Evolutionary conservation across 2,329 filamentous ascomycete genomes (phyloP).

Genomic region (Decorospora gaudefroyi): DNA sequence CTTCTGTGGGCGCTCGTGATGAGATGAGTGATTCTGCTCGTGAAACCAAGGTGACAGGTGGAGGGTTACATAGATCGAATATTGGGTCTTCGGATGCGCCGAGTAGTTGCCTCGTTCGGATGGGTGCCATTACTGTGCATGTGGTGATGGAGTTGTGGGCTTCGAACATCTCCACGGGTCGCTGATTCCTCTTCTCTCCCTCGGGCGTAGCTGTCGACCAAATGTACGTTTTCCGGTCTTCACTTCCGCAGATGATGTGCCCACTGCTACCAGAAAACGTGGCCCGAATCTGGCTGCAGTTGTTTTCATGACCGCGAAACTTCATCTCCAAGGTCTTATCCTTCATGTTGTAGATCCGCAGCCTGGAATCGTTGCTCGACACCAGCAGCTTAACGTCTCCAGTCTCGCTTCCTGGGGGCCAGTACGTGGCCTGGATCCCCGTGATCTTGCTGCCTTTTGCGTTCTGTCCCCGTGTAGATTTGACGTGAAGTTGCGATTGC

Average conservation of each 20-base stretch:
- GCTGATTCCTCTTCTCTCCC: conserved; percentile 73
- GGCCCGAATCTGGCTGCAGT: conserved; percentile 86
- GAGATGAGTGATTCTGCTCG: conserved; percentile 65
- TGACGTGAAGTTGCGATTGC: conserved; percentile 86
- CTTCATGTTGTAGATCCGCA: conserved; percentile 84
- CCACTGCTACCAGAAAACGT: conserved; percentile 83
- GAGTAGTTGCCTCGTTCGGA: conserved; percentile 74
- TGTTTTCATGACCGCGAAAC: conserved; percentile 88
- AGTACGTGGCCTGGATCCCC: conserved; percentile 76
- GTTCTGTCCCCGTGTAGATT: conserved; percentile 88
- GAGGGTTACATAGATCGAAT: conserved; percentile 96
- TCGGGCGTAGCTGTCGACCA: conserved; percentile 73
- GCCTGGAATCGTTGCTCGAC: conserved; percentile 91
- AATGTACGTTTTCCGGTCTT: conserved; percentile 86
- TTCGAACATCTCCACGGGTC: conserved; percentile 85
- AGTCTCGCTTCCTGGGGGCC: conserved; percentile 61
- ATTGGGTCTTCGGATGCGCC: conserved; percentile 84
- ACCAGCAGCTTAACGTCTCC: conserved; percentile 82
- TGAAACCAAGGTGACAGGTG: conserved; percentile 80
- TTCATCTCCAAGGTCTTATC: conserved; percentile 87
- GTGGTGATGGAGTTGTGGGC: conserved; percentile 89
- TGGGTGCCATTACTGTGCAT: conserved; percentile 82
- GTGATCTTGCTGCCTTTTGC: conserved; percentile 98
- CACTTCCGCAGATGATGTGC: conserved; percentile 90
- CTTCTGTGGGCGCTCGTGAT: conserved; percentile 55